Evolutionary conservation across 768 basidiomycete genomes (phyloP).

Genomic region (Auricularia sp.): DNA sequence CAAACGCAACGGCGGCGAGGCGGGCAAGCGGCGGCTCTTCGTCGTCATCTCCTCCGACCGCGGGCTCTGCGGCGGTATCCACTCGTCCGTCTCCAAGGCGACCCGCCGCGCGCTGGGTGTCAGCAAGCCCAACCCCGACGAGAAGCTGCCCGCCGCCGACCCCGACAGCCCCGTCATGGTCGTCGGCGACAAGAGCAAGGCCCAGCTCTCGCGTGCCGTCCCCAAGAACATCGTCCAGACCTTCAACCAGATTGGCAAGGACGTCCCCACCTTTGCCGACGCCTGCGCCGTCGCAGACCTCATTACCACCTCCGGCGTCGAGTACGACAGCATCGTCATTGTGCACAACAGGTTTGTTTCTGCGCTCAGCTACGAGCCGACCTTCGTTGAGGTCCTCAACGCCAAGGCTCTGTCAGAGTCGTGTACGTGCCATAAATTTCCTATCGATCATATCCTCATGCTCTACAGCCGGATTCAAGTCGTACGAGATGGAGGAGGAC

Average conservation of each 20-base stretch:
- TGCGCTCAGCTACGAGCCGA: slow-evolving; percentile 83
- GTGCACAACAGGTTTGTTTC: slow-evolving; percentile 83
- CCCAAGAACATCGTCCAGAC: slow-evolving; percentile 64
- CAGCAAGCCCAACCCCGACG: slow-evolving; percentile 30
- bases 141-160: slow-evolving; percentile 35
- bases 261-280: slow-evolving; percentile 95
- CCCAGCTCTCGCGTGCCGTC: slow-evolving; percentile 66
- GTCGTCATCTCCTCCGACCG: slow-evolving; percentile 95
- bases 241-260: slow-evolving; percentile 97
- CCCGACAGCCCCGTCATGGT: slow-evolving; percentile 66
- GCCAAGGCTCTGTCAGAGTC: slow-evolving; percentile 74
- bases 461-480: slow-evolving; percentile 69
- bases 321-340: slow-evolving; percentile 77
- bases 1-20: too few relatives aligned
- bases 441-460: neutral
- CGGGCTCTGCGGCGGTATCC: slow-evolving; percentile 98
- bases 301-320: slow-evolving; percentile 72
- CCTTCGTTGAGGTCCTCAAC: slow-evolving; percentile 66
- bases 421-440: slow-evolving; percentile 28
- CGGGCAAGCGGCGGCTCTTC: slow-evolving; percentile 73
- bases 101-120: slow-evolving; percentile 59
- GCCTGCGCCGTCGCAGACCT: slow-evolving; percentile 91
- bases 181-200: slow-evolving; percentile 96
- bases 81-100: slow-evolving; percentile 90
- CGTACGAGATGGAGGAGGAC: slow-evolving; percentile 97